Evolutionary conservation across 2,329 filamentous ascomycete species (phyloP).

Genomic region (Colletotrichum chlorophyti): DNA sequence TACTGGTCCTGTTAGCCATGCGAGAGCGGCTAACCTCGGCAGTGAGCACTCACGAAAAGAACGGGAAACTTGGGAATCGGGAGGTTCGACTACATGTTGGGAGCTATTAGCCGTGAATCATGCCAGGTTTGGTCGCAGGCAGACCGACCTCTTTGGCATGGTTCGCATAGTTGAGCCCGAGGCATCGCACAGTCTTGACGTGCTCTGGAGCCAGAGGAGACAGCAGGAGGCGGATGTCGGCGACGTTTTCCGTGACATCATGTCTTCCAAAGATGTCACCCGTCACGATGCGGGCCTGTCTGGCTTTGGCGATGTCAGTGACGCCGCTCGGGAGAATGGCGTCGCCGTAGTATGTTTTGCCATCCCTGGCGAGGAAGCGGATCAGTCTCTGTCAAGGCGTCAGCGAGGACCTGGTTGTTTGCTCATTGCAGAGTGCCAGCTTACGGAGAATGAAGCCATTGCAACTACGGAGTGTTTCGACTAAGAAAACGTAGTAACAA

Average conservation of each 20-base stretch:
- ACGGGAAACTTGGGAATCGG: constrained; percentile 75
- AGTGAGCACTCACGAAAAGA: constrained; percentile 64
- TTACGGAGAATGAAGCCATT: constrained; percentile 49
- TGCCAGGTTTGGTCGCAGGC: neutral
- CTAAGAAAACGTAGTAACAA: no score
- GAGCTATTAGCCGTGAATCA: neutral
- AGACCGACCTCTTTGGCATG: constrained; percentile 68
- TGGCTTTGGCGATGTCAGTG: constrained; percentile 66
- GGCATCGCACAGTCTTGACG: constrained; percentile 70
- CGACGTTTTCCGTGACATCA: constrained; percentile 67
- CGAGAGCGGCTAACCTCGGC: no score
- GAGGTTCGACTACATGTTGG: constrained; percentile 59
- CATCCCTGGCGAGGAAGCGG: constrained; percentile 76
- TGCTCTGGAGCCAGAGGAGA: constrained; percentile 68
- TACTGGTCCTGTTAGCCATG: constrained; percentile 47
- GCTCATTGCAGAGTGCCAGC: constrained; percentile 28
- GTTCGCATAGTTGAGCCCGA: constrained; percentile 75
- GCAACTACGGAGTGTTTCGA: no score
- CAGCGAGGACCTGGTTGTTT: constrained; percentile 5
- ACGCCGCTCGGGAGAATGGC: constrained; percentile 69
- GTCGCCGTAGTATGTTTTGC: constrained; percentile 75
- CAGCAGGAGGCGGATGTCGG: constrained; percentile 63
- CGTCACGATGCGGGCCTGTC: constrained; percentile 66
- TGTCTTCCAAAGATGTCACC: constrained; percentile 73
- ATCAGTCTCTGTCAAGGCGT: constrained; percentile 64